phyloP scores from a whole-genome alignment of 1,139 yeast genomes.

The Suhomyces maxii region DNA sequence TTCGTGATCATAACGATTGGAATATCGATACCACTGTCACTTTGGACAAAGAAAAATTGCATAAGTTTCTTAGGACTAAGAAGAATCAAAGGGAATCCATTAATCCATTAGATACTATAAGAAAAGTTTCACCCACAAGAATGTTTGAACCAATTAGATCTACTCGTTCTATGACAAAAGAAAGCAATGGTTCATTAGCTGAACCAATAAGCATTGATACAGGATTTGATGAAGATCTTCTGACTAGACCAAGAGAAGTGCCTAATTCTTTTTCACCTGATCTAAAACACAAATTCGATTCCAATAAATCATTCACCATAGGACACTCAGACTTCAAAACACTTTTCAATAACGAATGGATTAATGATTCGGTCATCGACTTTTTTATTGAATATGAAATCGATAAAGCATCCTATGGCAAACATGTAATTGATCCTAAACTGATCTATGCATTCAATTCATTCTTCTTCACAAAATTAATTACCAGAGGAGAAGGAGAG shows the following conservation, averaged over 20 bases:
- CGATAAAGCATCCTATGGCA: conserved; percentile 36
- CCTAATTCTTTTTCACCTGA: conserved; percentile 47
- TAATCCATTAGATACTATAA: conserved; percentile 3
- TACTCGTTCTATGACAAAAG: conserved; percentile 5
- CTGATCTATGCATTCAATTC: conserved; percentile 73
- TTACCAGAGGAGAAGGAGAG: conserved; percentile 24
- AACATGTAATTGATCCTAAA: conserved; percentile 18
- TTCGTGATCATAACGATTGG: conserved; percentile 10
- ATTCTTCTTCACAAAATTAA: conserved; percentile 74
- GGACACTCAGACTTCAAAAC: conserved; percentile 66
- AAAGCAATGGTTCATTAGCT: not conserved
- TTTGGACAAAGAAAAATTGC: conserved; percentile 6
- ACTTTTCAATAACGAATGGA: conserved; percentile 70
- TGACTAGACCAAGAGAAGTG: conserved; percentile 8
- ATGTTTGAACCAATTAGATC: conserved; percentile 1
- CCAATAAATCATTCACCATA: conserved; percentile 50
- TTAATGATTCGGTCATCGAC: conserved; percentile 72
- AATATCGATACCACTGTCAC: conserved; percentile 6
- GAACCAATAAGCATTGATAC: conserved; percentile 8
- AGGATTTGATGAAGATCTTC: conserved; percentile 2
- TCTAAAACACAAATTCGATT: conserved; percentile 49
- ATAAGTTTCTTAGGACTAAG: conserved; percentile 1
- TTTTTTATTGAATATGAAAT: conserved; percentile 63
- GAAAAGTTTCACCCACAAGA: conserved; percentile 5
- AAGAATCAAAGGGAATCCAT: conserved; percentile 1